Percentiles rank a stretch among this genome's conserved stretches.
phyloP scores from a whole-genome alignment of 208 protist species.

The Crithidia fasciculata region DNA sequence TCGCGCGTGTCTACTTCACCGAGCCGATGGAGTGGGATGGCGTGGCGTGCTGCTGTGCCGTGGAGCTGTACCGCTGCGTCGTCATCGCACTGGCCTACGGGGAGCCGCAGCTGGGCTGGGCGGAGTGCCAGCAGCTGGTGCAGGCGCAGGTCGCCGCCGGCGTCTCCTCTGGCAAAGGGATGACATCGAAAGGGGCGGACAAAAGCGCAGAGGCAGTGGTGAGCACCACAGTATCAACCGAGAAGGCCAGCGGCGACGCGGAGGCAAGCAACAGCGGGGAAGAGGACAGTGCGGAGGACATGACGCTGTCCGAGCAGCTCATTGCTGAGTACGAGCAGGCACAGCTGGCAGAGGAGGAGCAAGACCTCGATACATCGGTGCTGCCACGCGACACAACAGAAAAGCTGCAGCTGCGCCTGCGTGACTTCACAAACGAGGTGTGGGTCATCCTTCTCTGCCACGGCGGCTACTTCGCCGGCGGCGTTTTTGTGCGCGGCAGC shows the following conservation, averaged over 20 bases:
- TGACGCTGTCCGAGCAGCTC: conserved; percentile 70
- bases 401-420: conserved; percentile 39
- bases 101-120: conserved; percentile 24
- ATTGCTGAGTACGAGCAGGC: conserved; percentile 69
- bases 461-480: conserved; percentile 90
- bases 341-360: conserved; percentile 54
- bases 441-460: conserved; percentile 90
- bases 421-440: conserved; percentile 37
- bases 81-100: conserved; percentile 46
- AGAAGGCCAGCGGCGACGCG: not conserved
- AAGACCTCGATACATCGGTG: conserved; percentile 13
- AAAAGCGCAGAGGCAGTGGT: too few species aligned
- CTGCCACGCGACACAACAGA: conserved; percentile 42
- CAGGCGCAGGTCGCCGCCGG: conserved; percentile 7
- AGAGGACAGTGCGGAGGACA: conserved; percentile 13
- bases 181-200: not conserved
- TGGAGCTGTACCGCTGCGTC: conserved; percentile 74
- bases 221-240: too few species aligned
- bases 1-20: conserved; percentile 48
- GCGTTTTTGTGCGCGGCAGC: conserved; percentile 62
- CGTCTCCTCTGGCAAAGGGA: not conserved
- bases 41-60: conserved; percentile 49
- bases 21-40: conserved; percentile 48
- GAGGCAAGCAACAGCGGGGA: not conserved
- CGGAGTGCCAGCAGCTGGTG: conserved; percentile 15